Conservation (phyloP, 2,329 filamentous ascomycete species). For the Phoma herbarum region DNA sequence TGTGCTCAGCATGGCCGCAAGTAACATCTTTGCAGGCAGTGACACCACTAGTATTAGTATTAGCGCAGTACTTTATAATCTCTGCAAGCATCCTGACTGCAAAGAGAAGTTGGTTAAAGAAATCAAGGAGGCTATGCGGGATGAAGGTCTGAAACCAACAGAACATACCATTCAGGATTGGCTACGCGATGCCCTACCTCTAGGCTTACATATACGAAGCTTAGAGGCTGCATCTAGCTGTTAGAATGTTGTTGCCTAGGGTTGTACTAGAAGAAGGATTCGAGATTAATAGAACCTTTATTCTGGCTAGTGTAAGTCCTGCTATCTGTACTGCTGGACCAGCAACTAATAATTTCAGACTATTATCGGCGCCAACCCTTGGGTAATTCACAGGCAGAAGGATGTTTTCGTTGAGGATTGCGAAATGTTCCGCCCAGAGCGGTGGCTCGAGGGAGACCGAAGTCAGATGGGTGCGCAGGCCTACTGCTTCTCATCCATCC, state of each 20-base stretch:
- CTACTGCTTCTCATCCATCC: neutral
- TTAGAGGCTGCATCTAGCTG: conserved; percentile 31
- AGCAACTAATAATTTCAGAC: conserved; percentile 9
- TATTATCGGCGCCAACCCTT: conserved; percentile 25
- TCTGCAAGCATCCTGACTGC: conserved; percentile 28
- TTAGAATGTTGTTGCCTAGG: conserved; percentile 29
- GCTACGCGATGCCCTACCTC: conserved; percentile 33
- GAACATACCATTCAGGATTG: conserved; percentile 25
- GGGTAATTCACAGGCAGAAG: conserved; percentile 28
- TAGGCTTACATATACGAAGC: conserved; percentile 35
- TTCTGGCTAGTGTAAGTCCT: conserved; percentile 23
- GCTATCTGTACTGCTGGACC: neutral
- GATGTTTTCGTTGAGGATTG: conserved; percentile 28
- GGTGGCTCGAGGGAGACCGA: conserved; percentile 25
- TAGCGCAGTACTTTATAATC: conserved; percentile 33
- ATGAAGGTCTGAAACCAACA: neutral
- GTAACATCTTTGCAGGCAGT: conserved; percentile 51
- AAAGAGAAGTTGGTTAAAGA: conserved; percentile 29
- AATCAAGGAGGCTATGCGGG: conserved; percentile 22
- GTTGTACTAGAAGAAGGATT: conserved; percentile 27
- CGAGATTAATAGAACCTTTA: conserved; percentile 20
- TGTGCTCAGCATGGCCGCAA: conserved; percentile 51
- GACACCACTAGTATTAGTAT: conserved; percentile 55
- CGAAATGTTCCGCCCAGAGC: conserved; percentile 25
- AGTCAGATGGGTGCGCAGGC: conserved; percentile 21